phyloP scores from a whole-genome alignment of 148 eudicot species.

The Arctostaphylos glauca region DNA sequence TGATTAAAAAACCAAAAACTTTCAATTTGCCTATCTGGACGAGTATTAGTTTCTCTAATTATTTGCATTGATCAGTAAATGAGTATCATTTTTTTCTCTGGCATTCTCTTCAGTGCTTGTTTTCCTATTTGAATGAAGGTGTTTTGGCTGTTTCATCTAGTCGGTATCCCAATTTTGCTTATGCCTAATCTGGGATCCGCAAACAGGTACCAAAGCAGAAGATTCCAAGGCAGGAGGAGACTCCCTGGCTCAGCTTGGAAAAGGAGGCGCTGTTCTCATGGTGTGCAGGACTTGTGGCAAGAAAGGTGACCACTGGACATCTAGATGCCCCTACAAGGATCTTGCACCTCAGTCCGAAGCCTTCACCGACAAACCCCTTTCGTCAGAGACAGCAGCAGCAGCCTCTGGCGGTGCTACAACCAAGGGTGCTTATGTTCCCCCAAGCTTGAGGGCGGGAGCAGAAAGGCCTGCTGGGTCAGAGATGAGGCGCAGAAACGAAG shows the following conservation, averaged over 20 bases:
- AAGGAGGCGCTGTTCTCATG: slow-evolving; percentile 82
- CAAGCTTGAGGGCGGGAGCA: slow-evolving; percentile 70
- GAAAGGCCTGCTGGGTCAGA: slow-evolving; percentile 59
- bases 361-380: slow-evolving; percentile 52
- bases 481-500: slow-evolving; percentile 90
- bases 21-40: background rate
- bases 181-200: slow-evolving; percentile 1
- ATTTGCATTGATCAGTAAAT: background rate
- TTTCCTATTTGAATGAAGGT: background rate
- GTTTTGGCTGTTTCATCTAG: background rate
- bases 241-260: slow-evolving; percentile 42
- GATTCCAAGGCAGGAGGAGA: slow-evolving; percentile 62
- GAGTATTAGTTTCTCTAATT: background rate
- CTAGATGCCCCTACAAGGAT: slow-evolving; percentile 92
- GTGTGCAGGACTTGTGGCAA: slow-evolving; percentile 87
- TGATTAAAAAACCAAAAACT: background rate
- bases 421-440: slow-evolving; percentile 81
- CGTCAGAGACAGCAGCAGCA: slow-evolving; percentile 34
- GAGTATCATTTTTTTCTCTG: background rate
- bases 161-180: background rate
- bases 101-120: background rate
- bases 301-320: slow-evolving; percentile 96
- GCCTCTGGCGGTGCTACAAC: slow-evolving; percentile 31
- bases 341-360: slow-evolving; percentile 58
- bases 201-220: slow-evolving; percentile 60